phyloP scores from a whole-genome alignment of 371 early-diverging fungal species.

The Sporodiniella umbellata region DNA sequence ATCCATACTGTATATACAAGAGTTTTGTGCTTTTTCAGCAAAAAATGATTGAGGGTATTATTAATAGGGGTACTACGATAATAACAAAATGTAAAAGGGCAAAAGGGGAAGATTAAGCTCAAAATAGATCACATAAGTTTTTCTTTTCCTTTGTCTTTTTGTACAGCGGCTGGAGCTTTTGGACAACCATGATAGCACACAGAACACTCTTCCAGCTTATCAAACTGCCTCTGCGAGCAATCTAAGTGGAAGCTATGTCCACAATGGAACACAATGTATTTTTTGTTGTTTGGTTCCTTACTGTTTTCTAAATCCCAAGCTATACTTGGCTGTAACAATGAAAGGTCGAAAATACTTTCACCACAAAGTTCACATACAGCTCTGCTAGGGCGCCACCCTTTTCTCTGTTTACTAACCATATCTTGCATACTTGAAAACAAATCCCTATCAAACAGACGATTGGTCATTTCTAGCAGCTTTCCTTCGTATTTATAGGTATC shows the following conservation, averaged over 20 bases:
- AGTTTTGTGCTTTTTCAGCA: neutral
- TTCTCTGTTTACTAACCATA: constrained; percentile 51
- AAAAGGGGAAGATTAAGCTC: neutral
- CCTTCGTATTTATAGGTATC: constrained; percentile 77
- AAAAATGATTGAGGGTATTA: neutral
- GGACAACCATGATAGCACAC: constrained; percentile 26
- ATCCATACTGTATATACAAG: too few relatives aligned
- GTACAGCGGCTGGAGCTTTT: constrained; percentile 4
- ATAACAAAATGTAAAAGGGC: constrained; percentile 9
- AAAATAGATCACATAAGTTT: neutral
- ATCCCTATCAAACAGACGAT: constrained; percentile 66
- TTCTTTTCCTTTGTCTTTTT: constrained; percentile 2
- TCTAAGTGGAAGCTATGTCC: constrained; percentile 61
- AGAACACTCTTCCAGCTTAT: constrained; percentile 19
- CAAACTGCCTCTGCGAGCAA: constrained; percentile 43
- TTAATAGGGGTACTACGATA: constrained; percentile 11
- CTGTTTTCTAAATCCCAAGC: constrained; percentile 28
- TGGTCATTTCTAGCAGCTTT: constrained; percentile 70
- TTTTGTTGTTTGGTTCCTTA: constrained; percentile 8
- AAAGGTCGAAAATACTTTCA: constrained; percentile 46
- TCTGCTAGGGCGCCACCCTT: constrained; percentile 63
- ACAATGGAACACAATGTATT: constrained; percentile 54
- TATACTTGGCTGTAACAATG: constrained; percentile 31
- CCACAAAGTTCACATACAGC: constrained; percentile 60
- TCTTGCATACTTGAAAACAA: constrained; percentile 56